Conservation (phyloP, 2,329 filamentous ascomycete genomes). For the Fusarium concolor region DNA sequence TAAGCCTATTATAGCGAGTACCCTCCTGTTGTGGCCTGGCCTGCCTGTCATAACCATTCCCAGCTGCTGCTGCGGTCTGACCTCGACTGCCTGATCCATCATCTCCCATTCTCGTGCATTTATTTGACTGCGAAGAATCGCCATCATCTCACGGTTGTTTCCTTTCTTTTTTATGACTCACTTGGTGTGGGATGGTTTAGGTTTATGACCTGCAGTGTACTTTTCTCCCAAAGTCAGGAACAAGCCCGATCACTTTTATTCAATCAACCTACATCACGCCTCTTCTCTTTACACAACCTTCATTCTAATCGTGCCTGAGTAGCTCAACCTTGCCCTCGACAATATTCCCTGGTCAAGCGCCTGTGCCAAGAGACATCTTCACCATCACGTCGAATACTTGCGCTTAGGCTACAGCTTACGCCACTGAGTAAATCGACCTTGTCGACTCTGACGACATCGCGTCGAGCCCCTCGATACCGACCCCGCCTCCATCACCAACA, state of each 20-base stretch:
- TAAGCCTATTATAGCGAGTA: constrained; percentile 32
- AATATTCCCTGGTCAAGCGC: neutral
- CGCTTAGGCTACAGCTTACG: neutral
- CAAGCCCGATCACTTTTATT: neutral
- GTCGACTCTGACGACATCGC: constrained; percentile 40
- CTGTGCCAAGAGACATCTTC: neutral
- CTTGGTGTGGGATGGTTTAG: constrained; percentile 29
- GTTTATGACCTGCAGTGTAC: constrained; percentile 17
- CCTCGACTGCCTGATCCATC: constrained; percentile 44
- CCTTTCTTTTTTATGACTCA: constrained; percentile 37
- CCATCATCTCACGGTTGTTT: constrained; percentile 27
- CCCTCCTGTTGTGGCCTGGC: constrained; percentile 38
- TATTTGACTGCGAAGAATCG: constrained; percentile 23
- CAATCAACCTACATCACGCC: neutral
- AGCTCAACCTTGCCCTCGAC: constrained; percentile 23
- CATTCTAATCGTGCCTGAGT: constrained; percentile 14
- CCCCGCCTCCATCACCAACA: constrained; percentile 42
- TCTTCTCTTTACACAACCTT: constrained; percentile 9
- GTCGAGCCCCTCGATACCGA: constrained; percentile 42
- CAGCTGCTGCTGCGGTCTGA: constrained; percentile 46
- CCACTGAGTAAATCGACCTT: constrained; percentile 1
- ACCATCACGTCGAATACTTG: neutral
- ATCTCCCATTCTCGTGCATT: constrained; percentile 28
- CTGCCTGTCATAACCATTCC: constrained; percentile 36
- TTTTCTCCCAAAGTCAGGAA: neutral